Percentiles rank a stretch among this genome's conserved stretches.
phyloP scores from a whole-genome alignment of 306 rosid genomes.

The Lupinus albus region DNA sequence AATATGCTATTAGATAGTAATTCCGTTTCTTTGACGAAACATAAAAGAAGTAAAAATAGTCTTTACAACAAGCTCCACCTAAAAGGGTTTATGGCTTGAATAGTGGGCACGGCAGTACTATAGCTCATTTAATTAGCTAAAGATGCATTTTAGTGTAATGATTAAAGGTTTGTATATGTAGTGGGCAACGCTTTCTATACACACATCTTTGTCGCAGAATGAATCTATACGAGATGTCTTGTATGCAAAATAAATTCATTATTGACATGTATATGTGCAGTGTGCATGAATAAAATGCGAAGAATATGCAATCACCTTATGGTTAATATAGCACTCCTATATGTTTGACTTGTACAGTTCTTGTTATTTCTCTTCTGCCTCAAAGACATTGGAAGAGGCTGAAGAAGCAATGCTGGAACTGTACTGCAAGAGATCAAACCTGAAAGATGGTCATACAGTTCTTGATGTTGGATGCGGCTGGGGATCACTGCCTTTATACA shows the following conservation, averaged over 20 bases:
- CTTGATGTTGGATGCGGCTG: slow-evolving; percentile 95
- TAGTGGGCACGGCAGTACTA: neutral
- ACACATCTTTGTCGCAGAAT: no score
- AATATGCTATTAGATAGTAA: neutral
- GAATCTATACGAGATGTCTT: no score
- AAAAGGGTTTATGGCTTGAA: neutral
- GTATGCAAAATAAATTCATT: no score
- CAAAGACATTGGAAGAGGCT: slow-evolving; percentile 74
- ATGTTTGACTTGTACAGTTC: slow-evolving; percentile 55
- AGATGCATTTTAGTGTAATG: neutral
- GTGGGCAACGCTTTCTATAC: no score
- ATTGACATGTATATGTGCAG: neutral
- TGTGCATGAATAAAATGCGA: neutral
- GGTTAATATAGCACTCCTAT: slow-evolving; percentile 10
- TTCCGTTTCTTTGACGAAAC: neutral
- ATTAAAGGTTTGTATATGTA: no score
- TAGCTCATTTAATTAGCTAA: neutral
- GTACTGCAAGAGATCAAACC: slow-evolving; percentile 68
- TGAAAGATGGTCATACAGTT: slow-evolving; percentile 74
- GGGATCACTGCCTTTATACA: slow-evolving; percentile 80
- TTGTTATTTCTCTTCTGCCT: slow-evolving; percentile 71
- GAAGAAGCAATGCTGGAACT: slow-evolving; percentile 80
- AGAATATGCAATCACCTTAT: neutral
- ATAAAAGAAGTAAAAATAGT: neutral
- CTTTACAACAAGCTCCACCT: neutral